phyloP scores from a whole-genome alignment of 805 yeast species.

The Yarrowia osloensis region DNA sequence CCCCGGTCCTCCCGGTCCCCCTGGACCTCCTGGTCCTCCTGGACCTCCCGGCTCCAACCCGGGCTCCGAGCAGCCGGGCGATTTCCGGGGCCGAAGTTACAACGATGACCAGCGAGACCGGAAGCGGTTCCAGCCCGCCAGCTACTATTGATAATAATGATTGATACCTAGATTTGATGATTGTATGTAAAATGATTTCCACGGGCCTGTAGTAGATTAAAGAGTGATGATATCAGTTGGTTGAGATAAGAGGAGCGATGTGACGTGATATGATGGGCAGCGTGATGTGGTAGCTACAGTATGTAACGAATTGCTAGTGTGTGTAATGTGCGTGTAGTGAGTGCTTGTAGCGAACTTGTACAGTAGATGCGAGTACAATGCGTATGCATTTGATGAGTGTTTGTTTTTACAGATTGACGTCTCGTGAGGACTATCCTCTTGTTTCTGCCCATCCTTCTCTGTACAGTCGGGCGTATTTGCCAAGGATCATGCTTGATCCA shows the following conservation, averaged over 20 bases:
- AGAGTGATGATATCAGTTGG: not conserved
- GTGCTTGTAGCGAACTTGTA: no score
- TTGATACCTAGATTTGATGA: slow-evolving; percentile 23
- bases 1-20: slow-evolving; percentile 4
- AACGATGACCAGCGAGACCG: slow-evolving; percentile 27
- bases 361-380: no score
- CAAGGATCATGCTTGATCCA: no score
- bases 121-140: slow-evolving; percentile 28
- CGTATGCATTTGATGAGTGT: no score
- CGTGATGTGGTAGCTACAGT: no score
- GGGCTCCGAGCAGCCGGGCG: not conserved
- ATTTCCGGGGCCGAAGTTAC: slow-evolving; percentile 21
- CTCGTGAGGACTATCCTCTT: no score
- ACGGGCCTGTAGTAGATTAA: not conserved
- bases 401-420: no score
- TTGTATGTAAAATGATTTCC: slow-evolving; percentile 9
- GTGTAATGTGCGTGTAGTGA: no score
- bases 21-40: slow-evolving; percentile 10
- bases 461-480: no score
- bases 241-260: not conserved
- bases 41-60: slow-evolving; percentile 19
- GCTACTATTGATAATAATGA: slow-evolving; percentile 27
- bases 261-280: no score
- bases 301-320: no score
- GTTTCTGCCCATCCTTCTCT: no score